A percentile compares a stretch with the other conserved stretches of the same genome.
phyloP scores from a whole-genome alignment of 495 filamentous ascomycete genomes.

The Glutinoglossum americanum region DNA sequence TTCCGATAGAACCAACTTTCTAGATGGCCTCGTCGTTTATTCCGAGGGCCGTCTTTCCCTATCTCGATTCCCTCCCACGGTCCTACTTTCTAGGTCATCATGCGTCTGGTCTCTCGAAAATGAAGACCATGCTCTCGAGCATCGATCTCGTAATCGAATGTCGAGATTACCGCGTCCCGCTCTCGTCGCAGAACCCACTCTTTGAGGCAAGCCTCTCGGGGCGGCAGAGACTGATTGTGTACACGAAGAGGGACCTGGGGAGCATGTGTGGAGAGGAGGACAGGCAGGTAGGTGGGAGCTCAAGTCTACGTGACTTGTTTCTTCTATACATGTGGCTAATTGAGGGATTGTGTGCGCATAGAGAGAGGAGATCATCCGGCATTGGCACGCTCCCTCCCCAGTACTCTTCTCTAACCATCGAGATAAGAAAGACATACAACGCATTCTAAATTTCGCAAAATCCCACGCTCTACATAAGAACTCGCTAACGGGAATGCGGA shows the following conservation, averaged over 20 bases:
- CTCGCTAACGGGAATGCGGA: slow-evolving; percentile 46
- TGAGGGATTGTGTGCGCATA: background rate
- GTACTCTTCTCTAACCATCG: slow-evolving; percentile 43
- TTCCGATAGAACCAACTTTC: background rate
- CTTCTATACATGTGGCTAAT: background rate
- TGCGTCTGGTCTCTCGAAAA: slow-evolving; percentile 55
- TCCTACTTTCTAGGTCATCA: slow-evolving; percentile 98
- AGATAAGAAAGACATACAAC: slow-evolving; percentile 24
- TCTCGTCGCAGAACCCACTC: slow-evolving; percentile 75
- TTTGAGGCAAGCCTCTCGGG: slow-evolving; percentile 59
- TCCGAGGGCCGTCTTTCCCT: slow-evolving; percentile 49
- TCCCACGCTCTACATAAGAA: slow-evolving; percentile 22
- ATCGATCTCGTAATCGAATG: slow-evolving; percentile 88
- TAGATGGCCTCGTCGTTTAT: slow-evolving; percentile 27
- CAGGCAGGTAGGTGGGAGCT: slow-evolving; percentile 10
- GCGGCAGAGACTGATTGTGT: slow-evolving; percentile 58
- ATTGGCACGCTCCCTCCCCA: slow-evolving; percentile 32
- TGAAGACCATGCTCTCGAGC: slow-evolving; percentile 60
- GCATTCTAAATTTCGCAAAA: slow-evolving; percentile 35
- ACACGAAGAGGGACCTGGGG: slow-evolving; percentile 74
- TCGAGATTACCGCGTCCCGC: slow-evolving; percentile 74
- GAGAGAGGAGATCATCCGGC: slow-evolving; percentile 28
- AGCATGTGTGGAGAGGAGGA: slow-evolving; percentile 14
- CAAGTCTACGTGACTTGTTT: background rate
- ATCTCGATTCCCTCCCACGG: slow-evolving; percentile 47